Evolutionary conservation across 2,329 filamentous ascomycete genomes (phyloP).

Genomic region (Myriosclerotinia scirpicola): DNA sequence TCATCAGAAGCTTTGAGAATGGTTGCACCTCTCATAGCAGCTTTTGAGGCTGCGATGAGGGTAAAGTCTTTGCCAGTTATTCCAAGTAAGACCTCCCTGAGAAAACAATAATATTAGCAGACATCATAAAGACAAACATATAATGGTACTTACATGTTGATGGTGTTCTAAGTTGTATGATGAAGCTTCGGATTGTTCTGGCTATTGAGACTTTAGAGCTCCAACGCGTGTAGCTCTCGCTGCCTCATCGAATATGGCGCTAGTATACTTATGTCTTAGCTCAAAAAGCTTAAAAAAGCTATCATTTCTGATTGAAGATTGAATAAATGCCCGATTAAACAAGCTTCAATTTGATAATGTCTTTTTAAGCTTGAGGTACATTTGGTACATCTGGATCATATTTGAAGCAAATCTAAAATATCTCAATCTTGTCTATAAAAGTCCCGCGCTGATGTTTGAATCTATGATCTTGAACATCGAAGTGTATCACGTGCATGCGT

Average conservation of each 20-base stretch:
- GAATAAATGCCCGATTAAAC: neutral
- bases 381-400: neutral
- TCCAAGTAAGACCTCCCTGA: conserved; percentile 94
- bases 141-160: conserved; percentile 34
- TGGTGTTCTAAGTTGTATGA: conserved; percentile 30
- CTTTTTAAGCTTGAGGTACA: neutral
- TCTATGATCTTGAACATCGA: neutral
- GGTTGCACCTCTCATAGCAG: conserved; percentile 94
- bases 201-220: conserved; percentile 29
- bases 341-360: neutral
- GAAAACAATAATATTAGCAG: conserved; percentile 24
- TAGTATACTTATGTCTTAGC: conserved; percentile 22
- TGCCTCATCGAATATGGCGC: conserved; percentile 33
- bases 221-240: conserved; percentile 38
- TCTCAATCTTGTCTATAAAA: neutral
- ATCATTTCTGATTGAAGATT: conserved; percentile 4
- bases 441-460: too few species aligned
- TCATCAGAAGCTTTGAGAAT: conserved; percentile 94
- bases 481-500: neutral
- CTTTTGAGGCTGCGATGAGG: conserved; percentile 95
- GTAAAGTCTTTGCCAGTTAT: conserved; percentile 99
- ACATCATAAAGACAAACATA: neutral
- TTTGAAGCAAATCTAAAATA: neutral
- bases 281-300: conserved; percentile 9
- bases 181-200: conserved; percentile 32